Conservation (phyloP, 495 filamentous ascomycete species). For the Penicillium bovifimosum region DNA sequence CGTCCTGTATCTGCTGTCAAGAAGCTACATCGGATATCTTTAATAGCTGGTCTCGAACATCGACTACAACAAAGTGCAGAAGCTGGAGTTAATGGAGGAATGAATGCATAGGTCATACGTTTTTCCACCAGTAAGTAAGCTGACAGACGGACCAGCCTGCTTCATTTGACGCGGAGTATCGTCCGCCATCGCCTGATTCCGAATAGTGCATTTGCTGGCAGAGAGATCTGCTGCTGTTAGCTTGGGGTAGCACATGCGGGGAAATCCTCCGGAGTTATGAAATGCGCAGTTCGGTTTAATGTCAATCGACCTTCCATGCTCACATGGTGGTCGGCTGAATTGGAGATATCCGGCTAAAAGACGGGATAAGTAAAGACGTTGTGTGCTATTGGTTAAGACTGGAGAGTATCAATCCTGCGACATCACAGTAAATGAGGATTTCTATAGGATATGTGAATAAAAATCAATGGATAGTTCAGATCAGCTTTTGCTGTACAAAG, state of each 20-base stretch:
- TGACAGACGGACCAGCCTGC: slow-evolving; percentile 2
- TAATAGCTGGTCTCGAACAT: neutral
- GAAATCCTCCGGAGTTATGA: neutral
- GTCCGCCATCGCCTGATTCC: slow-evolving; percentile 17
- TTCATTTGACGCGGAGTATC: slow-evolving; percentile 21
- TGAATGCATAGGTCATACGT: neutral
- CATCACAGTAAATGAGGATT: neutral
- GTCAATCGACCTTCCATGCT: slow-evolving; percentile 13
- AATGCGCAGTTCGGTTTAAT: neutral
- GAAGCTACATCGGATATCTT: neutral
- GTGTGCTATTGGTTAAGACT: neutral
- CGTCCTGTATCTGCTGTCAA: neutral
- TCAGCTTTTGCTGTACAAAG: neutral
- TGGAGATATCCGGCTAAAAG: slow-evolving; percentile 13
- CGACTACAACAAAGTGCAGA: neutral
- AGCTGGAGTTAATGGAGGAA: neutral
- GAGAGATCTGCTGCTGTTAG: neutral
- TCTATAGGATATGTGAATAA: neutral
- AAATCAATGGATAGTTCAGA: neutral
- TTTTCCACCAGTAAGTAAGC: neutral
- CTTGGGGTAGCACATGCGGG: slow-evolving; percentile 6
- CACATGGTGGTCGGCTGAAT: slow-evolving; percentile 10
- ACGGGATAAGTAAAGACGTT: too few relatives aligned
- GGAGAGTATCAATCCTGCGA: neutral
- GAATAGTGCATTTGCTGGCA: slow-evolving; percentile 2